A percentile compares a stretch with the other conserved stretches of the same genome.
These are phyloP conservation scores for Entelexis sorbosivorans DNA, from an alignment of 1,139 yeast genomes.

Conservation along the genomic window DNA sequence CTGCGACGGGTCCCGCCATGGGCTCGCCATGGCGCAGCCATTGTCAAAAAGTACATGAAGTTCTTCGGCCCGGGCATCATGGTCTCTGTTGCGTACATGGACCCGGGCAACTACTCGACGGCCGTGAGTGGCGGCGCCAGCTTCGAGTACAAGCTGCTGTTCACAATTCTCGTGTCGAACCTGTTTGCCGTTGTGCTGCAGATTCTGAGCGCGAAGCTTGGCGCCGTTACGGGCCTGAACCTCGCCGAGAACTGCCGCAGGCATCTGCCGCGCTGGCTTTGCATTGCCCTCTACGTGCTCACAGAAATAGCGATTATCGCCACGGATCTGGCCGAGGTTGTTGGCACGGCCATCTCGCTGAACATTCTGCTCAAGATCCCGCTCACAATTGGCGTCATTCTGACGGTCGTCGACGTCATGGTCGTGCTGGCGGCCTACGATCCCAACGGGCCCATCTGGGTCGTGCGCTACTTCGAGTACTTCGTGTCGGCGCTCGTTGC, in stretches of 20 bases:
- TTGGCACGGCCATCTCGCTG: slow-evolving; percentile 84
- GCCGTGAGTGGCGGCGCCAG: slow-evolving; percentile 91
- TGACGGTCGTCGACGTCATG: slow-evolving; percentile 77
- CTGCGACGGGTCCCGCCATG: neutral
- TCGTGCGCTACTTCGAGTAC: slow-evolving; percentile 70
- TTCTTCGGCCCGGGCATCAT: slow-evolving; percentile 89
- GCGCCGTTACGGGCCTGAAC: slow-evolving; percentile 84
- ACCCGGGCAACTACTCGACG: slow-evolving; percentile 94
- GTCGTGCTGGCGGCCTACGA: slow-evolving; percentile 77
- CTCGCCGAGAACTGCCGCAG: slow-evolving; percentile 76
- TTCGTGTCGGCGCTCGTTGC: slow-evolving; percentile 68
- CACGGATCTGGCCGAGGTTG: slow-evolving; percentile 87
- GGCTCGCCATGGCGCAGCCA: slow-evolving; percentile 3
- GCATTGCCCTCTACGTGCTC: slow-evolving; percentile 52
- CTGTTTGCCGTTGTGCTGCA: slow-evolving; percentile 81
- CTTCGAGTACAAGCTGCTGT: slow-evolving; percentile 69
- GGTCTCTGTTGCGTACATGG: slow-evolving; percentile 95
- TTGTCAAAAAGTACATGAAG: slow-evolving; percentile 40
- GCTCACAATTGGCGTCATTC: slow-evolving; percentile 60
- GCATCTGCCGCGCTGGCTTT: slow-evolving; percentile 54
- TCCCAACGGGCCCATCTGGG: slow-evolving; percentile 73
- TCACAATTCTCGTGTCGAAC: slow-evolving; percentile 70
- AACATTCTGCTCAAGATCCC: slow-evolving; percentile 74
- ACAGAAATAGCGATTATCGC: slow-evolving; percentile 88
- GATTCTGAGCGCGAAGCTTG: slow-evolving; percentile 70